Base-by-base conservation (phyloP, 164 flowering plant genomes). In the Buxus sempervirens region DNA sequence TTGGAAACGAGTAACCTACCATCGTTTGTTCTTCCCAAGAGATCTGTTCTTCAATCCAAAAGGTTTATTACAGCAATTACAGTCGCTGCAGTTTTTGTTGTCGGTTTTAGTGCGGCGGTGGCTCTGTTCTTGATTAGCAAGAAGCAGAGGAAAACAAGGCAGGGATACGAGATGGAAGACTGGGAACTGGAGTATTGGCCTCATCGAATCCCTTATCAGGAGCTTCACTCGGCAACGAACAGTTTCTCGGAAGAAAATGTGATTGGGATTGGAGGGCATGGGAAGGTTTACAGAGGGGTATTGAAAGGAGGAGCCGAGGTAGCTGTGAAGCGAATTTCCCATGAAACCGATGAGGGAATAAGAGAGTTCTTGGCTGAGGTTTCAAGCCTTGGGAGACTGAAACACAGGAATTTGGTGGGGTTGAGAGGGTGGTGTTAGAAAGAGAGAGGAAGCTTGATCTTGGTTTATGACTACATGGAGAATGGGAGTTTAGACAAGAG, bases 171-270 rank as follows among this genome's bases (percentile, higher is more conserved):
- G 13, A 75, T 80, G 84, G 89, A 86, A 61, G 93, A 86, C 6
- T 84, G 93, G 93, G 93, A 86, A 77, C 75, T 83, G 64, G 89
- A 86, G 78, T 88, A 85, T 62, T 86, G 93, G 93, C 93, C 93
- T 0, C 93, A 86, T 69, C 66, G 85, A 65, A 80, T 88, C 26
- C 38, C 72, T 19, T 83, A 80, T 45, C 82, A 75, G 22, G 85
- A 79, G 24, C 79, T 88, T 25, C 84, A 79, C 6, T 72, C 76
- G 0, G 88, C 84, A 9, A 88, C 90, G 1, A 80, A 75, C 32
- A 76, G 81, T 3, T 88, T 88, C 56, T 61, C 80, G 0, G 90
- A 83, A 15, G 83, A 76, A 63, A 85, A 86, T 65, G 88, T 85
- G 68, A 85, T 88, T 70, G 93, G 93, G 22, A 57, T 75, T 42